These are phyloP conservation scores for Psilocybe sp. DNA, from an alignment of 768 basidiomycete species.

Conservation along the genomic window DNA sequence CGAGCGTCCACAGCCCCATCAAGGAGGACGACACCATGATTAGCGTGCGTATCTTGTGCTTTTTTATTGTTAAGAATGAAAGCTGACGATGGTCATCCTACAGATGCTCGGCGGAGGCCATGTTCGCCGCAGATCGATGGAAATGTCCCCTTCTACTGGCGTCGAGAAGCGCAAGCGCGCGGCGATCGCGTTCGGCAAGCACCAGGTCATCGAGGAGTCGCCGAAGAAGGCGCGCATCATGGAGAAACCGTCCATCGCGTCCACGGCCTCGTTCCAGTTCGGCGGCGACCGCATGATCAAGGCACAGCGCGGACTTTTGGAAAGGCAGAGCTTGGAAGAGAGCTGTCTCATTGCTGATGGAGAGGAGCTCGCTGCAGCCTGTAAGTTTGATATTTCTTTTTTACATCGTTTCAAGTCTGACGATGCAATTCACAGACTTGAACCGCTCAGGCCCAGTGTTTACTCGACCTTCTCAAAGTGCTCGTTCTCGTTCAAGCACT, in stretches of 20 bases:
- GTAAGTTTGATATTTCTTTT: slow-evolving; percentile 36
- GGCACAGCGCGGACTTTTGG: slow-evolving; percentile 58
- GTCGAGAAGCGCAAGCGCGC: slow-evolving; percentile 62
- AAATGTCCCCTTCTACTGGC: slow-evolving; percentile 68
- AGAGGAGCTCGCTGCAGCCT: slow-evolving; percentile 51
- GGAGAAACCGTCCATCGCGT: slow-evolving; percentile 67
- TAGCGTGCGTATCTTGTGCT: slow-evolving; percentile 41
- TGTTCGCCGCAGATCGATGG: slow-evolving; percentile 66
- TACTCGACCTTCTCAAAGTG: slow-evolving; percentile 48
- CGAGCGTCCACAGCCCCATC: slow-evolving; percentile 44
- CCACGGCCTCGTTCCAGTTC: slow-evolving; percentile 60
- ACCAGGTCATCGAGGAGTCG: slow-evolving; percentile 29
- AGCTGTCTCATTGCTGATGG: slow-evolving; percentile 63
- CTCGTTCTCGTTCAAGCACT: slow-evolving; percentile 65
- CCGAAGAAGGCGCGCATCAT: slow-evolving; percentile 48
- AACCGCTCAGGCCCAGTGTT: slow-evolving; percentile 56
- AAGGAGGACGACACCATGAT: slow-evolving; percentile 84
- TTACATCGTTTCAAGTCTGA: slow-evolving; percentile 10
- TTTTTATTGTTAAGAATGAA: slow-evolving; percentile 2
- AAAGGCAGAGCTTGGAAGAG: slow-evolving; percentile 67
- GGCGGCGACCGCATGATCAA: slow-evolving; percentile 68
- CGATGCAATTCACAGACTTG: not conserved
- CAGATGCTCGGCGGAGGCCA: slow-evolving; percentile 83
- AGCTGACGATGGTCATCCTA: not conserved
- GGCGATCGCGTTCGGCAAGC: slow-evolving; percentile 25